phyloP scores from a whole-genome alignment of 331 rosid genomes.

The Malus hybrid region DNA sequence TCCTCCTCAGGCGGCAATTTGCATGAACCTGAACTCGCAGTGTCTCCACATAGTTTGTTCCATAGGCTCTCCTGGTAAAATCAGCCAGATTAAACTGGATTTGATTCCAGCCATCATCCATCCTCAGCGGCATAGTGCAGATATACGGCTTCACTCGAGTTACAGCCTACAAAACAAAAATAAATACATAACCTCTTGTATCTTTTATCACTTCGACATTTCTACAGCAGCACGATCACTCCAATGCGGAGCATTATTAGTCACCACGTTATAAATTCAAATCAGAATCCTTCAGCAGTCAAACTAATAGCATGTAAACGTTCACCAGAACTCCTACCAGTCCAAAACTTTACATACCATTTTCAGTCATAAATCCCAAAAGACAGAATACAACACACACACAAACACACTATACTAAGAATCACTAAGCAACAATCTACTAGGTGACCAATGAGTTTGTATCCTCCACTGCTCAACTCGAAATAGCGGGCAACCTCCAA shows the following conservation, averaged over 20 bases:
- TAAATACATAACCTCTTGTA: neutral
- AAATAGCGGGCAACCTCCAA: neutral
- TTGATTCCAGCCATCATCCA: slow-evolving; percentile 99
- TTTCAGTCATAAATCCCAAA: neutral
- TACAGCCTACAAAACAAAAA: slow-evolving; percentile 42
- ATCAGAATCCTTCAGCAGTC: neutral
- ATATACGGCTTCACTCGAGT: slow-evolving; percentile 92
- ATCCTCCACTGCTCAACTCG: neutral
- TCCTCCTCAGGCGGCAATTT: slow-evolving; percentile 90
- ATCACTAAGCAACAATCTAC: neutral
- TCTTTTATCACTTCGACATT: neutral
- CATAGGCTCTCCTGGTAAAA: slow-evolving; percentile 86
- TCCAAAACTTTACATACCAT: neutral
- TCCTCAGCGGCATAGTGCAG: slow-evolving; percentile 93
- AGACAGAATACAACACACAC: neutral
- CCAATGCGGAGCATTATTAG: neutral
- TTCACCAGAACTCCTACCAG: neutral
- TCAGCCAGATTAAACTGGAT: slow-evolving; percentile 88
- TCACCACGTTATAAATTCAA: neutral
- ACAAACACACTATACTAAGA: neutral
- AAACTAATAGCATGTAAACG: neutral
- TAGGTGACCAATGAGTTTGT: neutral
- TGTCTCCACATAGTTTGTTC: slow-evolving; percentile 91
- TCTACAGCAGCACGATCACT: neutral
- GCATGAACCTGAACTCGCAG: slow-evolving; percentile 95